phyloP scores from a whole-genome alignment of 2,329 filamentous ascomycete species.

The Bipolaris bicolor region DNA sequence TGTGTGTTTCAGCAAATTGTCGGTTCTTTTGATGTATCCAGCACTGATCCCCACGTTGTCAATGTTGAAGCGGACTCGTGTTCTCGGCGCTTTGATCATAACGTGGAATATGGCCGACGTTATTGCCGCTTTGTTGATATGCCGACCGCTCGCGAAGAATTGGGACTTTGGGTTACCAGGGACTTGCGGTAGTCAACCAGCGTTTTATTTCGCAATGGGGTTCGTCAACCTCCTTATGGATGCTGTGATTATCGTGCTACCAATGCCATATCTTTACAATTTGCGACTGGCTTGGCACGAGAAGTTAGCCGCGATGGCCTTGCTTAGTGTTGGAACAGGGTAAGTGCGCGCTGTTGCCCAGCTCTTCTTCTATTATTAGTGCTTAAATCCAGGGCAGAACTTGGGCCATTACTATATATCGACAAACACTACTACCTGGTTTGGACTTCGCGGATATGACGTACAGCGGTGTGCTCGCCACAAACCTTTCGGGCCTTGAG shows the following conservation, averaged over 20 bases:
- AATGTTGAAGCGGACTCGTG: conserved; percentile 11
- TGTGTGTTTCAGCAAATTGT: conserved; percentile 29
- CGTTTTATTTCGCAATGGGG: conserved; percentile 19
- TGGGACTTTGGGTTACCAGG: conserved; percentile 24
- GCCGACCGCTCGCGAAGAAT: conserved; percentile 24
- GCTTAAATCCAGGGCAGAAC: conserved; percentile 14
- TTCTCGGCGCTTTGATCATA: conserved; percentile 19
- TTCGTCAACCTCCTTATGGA: conserved; percentile 28
- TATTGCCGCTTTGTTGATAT: conserved; percentile 24
- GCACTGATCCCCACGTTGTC: conserved; percentile 22
- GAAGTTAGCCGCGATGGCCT: conserved; percentile 21
- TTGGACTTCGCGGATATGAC: conserved; percentile 29
- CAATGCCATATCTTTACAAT: conserved; percentile 27
- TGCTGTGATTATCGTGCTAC: conserved; percentile 21
- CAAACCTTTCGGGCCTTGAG: conserved; percentile 28
- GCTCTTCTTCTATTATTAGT: too few relatives aligned
- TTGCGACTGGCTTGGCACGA: conserved; percentile 18
- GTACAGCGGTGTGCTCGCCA: conserved; percentile 25
- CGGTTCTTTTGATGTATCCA: conserved; percentile 28
- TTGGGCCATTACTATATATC: conserved; percentile 33
- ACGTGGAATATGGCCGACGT: conserved; percentile 21
- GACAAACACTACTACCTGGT: conserved; percentile 20
- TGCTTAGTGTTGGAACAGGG: conserved; percentile 30
- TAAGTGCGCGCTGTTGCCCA: conserved; percentile 5
- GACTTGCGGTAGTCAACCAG: conserved; percentile 26